Percentiles rank a stretch among this genome's conserved stretches.
These are phyloP conservation scores for Fomitopsis pinicola DNA, from an alignment of 1,284 basidiomycete species.

Conservation along the genomic window DNA sequence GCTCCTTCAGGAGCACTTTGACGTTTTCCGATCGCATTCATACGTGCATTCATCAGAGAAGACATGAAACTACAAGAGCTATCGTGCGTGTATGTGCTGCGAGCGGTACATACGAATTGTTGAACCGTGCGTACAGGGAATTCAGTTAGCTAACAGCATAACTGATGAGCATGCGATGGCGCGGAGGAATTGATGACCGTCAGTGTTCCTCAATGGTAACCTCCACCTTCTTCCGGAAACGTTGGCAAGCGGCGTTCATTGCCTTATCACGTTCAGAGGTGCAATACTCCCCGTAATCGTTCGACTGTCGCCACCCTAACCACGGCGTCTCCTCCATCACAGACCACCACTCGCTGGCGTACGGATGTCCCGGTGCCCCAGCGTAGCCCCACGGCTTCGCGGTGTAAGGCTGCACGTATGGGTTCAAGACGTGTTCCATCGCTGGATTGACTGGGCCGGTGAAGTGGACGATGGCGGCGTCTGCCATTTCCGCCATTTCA, in stretches of 20 bases:
- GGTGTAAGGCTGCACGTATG: constrained; percentile 47
- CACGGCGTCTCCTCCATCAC: constrained; percentile 39
- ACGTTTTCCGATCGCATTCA: no score
- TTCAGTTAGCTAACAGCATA: no score
- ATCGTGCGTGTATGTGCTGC: no score
- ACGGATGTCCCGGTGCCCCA: constrained; percentile 49
- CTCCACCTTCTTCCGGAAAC: constrained; percentile 5
- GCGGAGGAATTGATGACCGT: neutral
- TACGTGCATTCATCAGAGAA: no score
- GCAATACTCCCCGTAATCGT: constrained; percentile 19
- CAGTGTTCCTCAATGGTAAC: neutral
- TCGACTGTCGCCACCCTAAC: constrained; percentile 32
- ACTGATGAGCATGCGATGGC: neutral
- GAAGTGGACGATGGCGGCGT: constrained; percentile 51
- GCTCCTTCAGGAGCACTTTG: no score
- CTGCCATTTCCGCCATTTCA: constrained; percentile 30
- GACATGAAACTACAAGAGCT: no score
- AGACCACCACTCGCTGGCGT: constrained; percentile 44
- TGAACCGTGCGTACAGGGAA: no score
- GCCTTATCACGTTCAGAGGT: constrained; percentile 16
- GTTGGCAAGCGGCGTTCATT: constrained; percentile 2
- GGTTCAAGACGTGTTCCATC: constrained; percentile 42
- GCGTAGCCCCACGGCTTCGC: constrained; percentile 58
- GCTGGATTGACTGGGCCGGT: constrained; percentile 49
- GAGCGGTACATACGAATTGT: no score